Conservation (phyloP, 2,329 filamentous ascomycete species). For the Lecanicillium sp. region DNA sequence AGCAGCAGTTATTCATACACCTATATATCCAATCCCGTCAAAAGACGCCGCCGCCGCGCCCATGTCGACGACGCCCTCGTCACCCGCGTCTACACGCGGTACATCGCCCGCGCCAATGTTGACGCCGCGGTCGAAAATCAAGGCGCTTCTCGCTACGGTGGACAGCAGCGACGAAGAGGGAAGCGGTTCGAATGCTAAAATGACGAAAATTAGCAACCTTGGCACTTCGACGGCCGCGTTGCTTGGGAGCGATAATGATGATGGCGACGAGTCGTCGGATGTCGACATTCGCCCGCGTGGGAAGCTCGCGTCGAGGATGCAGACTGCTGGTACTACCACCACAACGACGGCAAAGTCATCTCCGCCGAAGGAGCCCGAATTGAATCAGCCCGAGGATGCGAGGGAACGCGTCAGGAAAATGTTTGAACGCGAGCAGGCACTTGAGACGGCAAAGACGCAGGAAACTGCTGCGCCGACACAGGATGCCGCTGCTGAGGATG, state of each 20-base stretch:
- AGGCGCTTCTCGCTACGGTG: constrained; percentile 41
- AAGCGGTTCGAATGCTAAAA: not conserved
- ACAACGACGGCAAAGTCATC: constrained; percentile 11
- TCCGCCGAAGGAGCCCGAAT: constrained; percentile 9
- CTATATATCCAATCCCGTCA: not conserved
- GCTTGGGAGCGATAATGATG: constrained; percentile 40
- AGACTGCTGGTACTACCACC: constrained; percentile 25
- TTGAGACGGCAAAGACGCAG: constrained; percentile 18
- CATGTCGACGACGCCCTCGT: constrained; percentile 26
- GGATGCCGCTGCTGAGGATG: too few species aligned
- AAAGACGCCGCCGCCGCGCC: too few species aligned
- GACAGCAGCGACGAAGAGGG: constrained; percentile 41
- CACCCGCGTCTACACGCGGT: constrained; percentile 31
- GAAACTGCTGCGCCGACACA: too few species aligned
- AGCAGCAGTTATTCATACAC: not conserved
- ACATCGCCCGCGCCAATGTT: constrained; percentile 33
- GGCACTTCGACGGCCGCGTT: constrained; percentile 12
- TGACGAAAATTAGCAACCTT: constrained; percentile 17
- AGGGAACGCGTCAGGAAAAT: constrained; percentile 35
- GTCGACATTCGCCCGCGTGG: constrained; percentile 45
- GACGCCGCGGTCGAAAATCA: constrained; percentile 46
- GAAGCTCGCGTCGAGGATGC: constrained; percentile 57
- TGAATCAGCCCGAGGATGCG: constrained; percentile 19
- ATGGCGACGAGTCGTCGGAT: constrained; percentile 35
- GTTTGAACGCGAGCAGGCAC: constrained; percentile 23